These are phyloP conservation scores for Lonicera japonica DNA, from an alignment of 129 eudicot species.

Conservation along the genomic window DNA sequence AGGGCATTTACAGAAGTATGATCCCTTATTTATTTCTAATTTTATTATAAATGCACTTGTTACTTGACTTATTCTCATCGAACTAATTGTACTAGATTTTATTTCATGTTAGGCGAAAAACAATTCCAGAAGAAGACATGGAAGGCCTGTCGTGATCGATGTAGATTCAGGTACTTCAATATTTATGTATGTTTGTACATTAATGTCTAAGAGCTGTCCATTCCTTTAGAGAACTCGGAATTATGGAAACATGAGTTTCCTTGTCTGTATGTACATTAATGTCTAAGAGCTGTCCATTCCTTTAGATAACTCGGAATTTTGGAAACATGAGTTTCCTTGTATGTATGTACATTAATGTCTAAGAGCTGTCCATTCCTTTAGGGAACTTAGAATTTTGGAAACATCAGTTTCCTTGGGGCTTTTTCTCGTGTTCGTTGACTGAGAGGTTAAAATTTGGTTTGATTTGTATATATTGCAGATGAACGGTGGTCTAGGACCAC, in stretches of 20 bases:
- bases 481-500: slow-evolving; percentile 25
- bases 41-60: not conserved
- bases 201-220: not conserved
- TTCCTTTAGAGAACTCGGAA: too few species aligned
- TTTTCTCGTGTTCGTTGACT: too few species aligned
- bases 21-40: not conserved
- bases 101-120: slow-evolving; percentile 51
- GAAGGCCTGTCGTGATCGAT: slow-evolving; percentile 47
- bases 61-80: not conserved
- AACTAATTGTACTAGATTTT: slow-evolving; percentile 1
- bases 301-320: too few species aligned
- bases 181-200: too few species aligned
- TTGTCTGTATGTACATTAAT: too few species aligned
- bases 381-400: too few species aligned
- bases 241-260: too few species aligned
- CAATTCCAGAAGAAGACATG: slow-evolving; percentile 44
- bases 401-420: too few species aligned
- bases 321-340: too few species aligned
- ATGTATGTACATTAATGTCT: not conserved
- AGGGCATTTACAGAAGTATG: slow-evolving; percentile 73
- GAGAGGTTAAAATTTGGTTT: slow-evolving; percentile 1
- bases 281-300: not conserved
- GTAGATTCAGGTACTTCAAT: slow-evolving; percentile 49
- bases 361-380: not conserved
- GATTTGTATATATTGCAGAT: slow-evolving; percentile 25